A percentile compares a stretch with the other conserved stretches of the same genome.
These are phyloP conservation scores for Forsythia suspensa DNA, from an alignment of 257 asterid genomes.

Conservation along the genomic window DNA sequence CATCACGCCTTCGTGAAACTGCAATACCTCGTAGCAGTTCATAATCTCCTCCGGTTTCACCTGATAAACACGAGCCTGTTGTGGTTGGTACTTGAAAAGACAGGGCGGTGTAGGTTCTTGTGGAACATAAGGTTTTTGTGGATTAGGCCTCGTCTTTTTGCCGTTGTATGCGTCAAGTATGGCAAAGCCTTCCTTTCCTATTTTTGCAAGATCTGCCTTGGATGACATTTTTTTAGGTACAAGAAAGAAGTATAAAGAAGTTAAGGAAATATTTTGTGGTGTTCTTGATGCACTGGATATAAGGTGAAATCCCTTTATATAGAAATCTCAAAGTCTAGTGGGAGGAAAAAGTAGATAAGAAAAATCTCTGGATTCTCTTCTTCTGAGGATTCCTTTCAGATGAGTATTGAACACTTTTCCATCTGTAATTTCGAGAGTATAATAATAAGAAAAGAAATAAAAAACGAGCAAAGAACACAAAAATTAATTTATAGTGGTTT, in stretches of 20 bases:
- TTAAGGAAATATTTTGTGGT: background rate
- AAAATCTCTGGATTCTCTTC: background rate
- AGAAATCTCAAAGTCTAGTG: conserved; percentile 12
- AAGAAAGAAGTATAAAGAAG: background rate
- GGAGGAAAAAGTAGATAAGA: background rate
- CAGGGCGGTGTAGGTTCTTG: conserved; percentile 1
- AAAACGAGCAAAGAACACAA: too few species aligned
- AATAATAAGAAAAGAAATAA: too few species aligned
- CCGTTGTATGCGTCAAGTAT: conserved; percentile 22
- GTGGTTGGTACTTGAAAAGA: conserved; percentile 35
- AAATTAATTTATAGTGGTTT: too few species aligned
- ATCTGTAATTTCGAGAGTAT: too few species aligned
- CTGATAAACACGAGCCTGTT: conserved; percentile 24
- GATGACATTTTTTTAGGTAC: conserved; percentile 32
- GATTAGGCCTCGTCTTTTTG: conserved; percentile 17
- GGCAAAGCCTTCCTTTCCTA: conserved; percentile 1
- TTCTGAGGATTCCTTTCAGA: conserved; percentile 18
- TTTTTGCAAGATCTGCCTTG: conserved; percentile 36
- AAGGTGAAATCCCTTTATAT: conserved; percentile 28
- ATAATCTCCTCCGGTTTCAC: conserved; percentile 28
- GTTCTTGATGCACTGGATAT: conserved; percentile 16
- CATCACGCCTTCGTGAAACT: conserved; percentile 19
- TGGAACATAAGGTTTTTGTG: conserved; percentile 7
- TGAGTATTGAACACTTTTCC: background rate
- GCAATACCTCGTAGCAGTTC: conserved; percentile 25